A percentile compares a stretch with the other conserved stretches of the same genome.
Conservation (phyloP, 176 grass and related monocot species). For the Lolium rigidum region DNA sequence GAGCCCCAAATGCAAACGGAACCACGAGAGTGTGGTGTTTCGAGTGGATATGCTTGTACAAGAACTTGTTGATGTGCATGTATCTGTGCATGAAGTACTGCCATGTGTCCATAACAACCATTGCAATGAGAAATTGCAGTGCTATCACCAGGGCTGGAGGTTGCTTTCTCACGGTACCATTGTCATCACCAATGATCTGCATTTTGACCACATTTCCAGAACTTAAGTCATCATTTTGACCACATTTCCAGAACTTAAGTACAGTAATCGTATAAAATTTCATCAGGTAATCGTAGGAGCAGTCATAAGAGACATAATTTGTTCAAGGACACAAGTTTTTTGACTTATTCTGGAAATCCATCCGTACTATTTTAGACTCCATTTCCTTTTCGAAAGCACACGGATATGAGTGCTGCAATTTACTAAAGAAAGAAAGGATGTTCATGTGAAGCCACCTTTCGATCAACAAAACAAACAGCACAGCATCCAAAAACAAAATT, state of each 20-base stretch:
- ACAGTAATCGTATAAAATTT: constrained; percentile 32
- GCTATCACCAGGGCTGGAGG: constrained; percentile 51
- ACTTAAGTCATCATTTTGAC: constrained; percentile 41
- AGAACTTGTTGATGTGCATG: constrained; percentile 85
- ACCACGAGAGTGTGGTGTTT: constrained; percentile 75
- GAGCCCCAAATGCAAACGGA: constrained; percentile 68
- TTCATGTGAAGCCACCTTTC: not conserved
- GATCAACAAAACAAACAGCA: not conserved
- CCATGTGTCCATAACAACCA: constrained; percentile 87
- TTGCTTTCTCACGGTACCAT: constrained; percentile 46
- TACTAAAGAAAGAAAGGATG: not conserved
- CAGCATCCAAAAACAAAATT: not conserved
- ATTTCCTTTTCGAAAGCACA: not conserved
- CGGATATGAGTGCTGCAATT: not conserved
- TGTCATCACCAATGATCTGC: constrained; percentile 73
- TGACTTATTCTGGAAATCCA: not conserved
- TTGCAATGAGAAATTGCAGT: constrained; percentile 60
- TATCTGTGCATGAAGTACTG: constrained; percentile 94
- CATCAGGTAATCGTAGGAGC: not conserved
- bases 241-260: constrained; percentile 19
- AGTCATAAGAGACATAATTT: not conserved
- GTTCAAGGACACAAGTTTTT: constrained; percentile 3
- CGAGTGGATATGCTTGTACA: constrained; percentile 79
- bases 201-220: constrained; percentile 28
- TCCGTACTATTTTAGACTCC: not conserved